Percentiles rank a stretch among this genome's conserved stretches.
Conservation (phyloP, 257 asterid species). For the Osmanthus fragrans region DNA sequence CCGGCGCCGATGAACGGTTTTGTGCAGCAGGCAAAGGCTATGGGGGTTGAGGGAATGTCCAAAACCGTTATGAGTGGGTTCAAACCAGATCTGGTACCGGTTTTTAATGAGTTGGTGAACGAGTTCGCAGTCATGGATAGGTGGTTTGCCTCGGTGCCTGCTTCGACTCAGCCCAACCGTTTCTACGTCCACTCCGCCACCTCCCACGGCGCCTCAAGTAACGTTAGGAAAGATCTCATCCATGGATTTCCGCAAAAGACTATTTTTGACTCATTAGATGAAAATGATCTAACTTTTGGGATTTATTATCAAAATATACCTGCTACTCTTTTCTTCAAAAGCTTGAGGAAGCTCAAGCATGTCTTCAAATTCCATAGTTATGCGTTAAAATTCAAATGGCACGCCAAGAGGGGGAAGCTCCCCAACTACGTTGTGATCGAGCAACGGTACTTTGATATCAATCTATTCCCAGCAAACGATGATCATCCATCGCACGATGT, state of each 20-base stretch:
- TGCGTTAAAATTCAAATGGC: constrained; percentile 59
- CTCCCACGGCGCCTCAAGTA: constrained; percentile 98
- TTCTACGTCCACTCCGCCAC: constrained; percentile 96
- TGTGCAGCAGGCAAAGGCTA: constrained; percentile 82
- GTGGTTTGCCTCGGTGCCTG: constrained; percentile 98
- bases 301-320: constrained; percentile 96
- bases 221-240: constrained; percentile 81
- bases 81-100: constrained; percentile 72
- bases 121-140: constrained; percentile 84
- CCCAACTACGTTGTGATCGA: constrained; percentile 89
- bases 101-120: constrained; percentile 66
- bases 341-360: constrained; percentile 74
- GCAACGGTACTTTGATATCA: constrained; percentile 76
- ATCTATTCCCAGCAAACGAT: constrained; percentile 73
- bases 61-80: constrained; percentile 87
- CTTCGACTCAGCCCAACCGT: constrained; percentile 94
- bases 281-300: constrained; percentile 73
- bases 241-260: constrained; percentile 94
- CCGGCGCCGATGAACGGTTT: constrained; percentile 99
- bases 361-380: constrained; percentile 61
- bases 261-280: constrained; percentile 89
- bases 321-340: constrained; percentile 76
- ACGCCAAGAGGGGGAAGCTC: constrained; percentile 71
- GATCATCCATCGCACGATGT: constrained; percentile 96
- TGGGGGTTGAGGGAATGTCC: constrained; percentile 64